Conservation (phyloP, 192 early-diverging fungal species). For the Linnemannia elongata region DNA sequence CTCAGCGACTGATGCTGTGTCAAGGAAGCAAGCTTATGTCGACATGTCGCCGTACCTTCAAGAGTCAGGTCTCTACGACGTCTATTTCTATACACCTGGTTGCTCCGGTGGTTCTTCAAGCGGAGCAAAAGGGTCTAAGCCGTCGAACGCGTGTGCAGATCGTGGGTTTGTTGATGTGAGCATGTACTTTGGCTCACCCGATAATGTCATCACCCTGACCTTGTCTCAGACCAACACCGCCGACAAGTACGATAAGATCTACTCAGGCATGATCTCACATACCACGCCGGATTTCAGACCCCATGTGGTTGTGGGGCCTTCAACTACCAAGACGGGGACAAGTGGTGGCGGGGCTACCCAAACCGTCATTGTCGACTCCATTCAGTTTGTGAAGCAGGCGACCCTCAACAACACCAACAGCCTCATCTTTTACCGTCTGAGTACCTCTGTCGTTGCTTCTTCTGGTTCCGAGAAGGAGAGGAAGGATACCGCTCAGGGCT, state of each 20-base stretch:
- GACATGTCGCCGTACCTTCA: constrained; percentile 67
- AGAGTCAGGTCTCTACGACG: constrained; percentile 72
- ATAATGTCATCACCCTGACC: constrained; percentile 40
- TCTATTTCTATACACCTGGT: constrained; percentile 67
- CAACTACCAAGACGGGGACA: constrained; percentile 4
- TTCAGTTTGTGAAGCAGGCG: constrained; percentile 56
- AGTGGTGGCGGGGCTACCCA: constrained; percentile 11
- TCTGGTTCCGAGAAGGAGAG: constrained; percentile 28
- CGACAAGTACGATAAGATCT: constrained; percentile 61
- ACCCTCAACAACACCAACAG: constrained; percentile 46
- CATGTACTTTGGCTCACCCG: constrained; percentile 44
- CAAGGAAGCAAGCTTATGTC: constrained; percentile 31
- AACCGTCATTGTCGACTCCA: constrained; percentile 46
- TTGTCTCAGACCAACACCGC: constrained; percentile 60
- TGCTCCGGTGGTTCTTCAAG: constrained; percentile 46
- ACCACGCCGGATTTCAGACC: constrained; percentile 64
- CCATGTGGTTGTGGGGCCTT: constrained; percentile 61
- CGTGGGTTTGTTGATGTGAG: constrained; percentile 49
- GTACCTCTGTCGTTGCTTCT: not conserved
- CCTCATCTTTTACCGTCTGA: constrained; percentile 39
- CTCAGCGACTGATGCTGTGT: constrained; percentile 12
- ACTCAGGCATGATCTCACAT: constrained; percentile 62
- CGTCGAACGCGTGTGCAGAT: constrained; percentile 30
- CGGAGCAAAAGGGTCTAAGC: not conserved
- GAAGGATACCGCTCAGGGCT: constrained; percentile 50